phyloP scores from a whole-genome alignment of 208 protist species.

The Trypanosoma theileri region DNA sequence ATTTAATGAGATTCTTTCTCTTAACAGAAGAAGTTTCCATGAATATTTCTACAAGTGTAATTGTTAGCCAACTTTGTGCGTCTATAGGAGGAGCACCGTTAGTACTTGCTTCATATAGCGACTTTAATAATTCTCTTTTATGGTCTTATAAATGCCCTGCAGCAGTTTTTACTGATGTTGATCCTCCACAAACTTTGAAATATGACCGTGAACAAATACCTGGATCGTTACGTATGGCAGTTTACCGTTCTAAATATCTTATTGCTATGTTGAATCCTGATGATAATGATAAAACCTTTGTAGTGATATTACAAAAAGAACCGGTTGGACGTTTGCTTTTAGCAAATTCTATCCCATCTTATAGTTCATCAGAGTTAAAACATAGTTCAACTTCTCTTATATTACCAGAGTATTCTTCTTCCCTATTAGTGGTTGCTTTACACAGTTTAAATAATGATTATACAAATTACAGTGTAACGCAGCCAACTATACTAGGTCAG shows the following conservation, averaged over 20 bases:
- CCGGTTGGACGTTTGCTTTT: conserved; percentile 43
- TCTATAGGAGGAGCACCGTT: conserved; percentile 17
- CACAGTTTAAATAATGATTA: conserved; percentile 39
- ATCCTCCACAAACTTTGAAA: conserved; percentile 1
- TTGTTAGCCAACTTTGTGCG: conserved; percentile 11
- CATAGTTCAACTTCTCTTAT: conserved; percentile 38
- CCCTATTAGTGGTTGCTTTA: conserved; percentile 32
- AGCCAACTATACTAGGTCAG: conserved; percentile 19
- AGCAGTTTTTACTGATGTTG: neutral
- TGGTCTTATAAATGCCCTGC: conserved; percentile 7
- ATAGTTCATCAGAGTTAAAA: conserved; percentile 49
- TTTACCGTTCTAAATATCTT: conserved; percentile 27
- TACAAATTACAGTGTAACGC: conserved; percentile 31
- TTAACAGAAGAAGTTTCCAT: too few species aligned
- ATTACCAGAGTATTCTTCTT: conserved; percentile 23
- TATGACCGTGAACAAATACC: neutral
- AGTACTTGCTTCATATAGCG: conserved; percentile 22
- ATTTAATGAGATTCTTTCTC: conserved; percentile 14
- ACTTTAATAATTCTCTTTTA: conserved; percentile 3
- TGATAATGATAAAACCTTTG: conserved; percentile 9
- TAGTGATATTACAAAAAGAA: conserved; percentile 41
- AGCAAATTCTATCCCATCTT: conserved; percentile 34
- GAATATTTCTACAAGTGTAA: neutral
- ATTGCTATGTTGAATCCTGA: conserved; percentile 17
- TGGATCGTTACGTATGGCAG: conserved; percentile 10